Base-by-base conservation (phyloP, 1,284 basidiomycete species). In the Ceratobasidium sp. region DNA sequence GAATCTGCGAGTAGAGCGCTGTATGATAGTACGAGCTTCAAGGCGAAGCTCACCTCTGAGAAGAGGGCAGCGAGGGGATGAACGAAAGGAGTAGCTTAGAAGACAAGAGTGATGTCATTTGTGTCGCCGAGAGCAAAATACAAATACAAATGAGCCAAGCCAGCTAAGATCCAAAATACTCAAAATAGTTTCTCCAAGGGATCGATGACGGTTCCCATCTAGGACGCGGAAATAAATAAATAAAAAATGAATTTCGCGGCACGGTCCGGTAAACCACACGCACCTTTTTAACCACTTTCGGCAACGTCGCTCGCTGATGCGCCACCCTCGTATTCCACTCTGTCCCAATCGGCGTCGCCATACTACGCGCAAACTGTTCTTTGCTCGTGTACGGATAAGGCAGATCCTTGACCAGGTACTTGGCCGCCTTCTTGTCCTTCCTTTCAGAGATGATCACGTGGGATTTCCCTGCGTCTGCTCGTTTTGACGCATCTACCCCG, bases 391-490 rank as follows among this genome's bases (percentile, higher is more conserved):
- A 99, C 1, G 96, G 96, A 80, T 91, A 92, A 1, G 96, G 96
- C 60, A 99, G 81, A 79, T 97, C 94, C 79, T 92, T 92, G 71
- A 94, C 87, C 73, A 90, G 84, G 80, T 95, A 98, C 81, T 93
- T 92, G 12, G 88, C 83, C 0, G 93, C 94, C 80, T 98, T 98
- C 83, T 95, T 95, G 83, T 98, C 95, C 72, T 89, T 87, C 79
- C 91, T 92, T 81, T 99, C 95, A 1, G 92, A 93, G 78, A 99
- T 93, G 82, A 99, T 97, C 76, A 99, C 88, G 79, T 97, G 89
- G 8, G 87, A 84, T 79, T 94, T 92, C 66, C 84, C 84, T 74
- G 90, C 90, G 81, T 99, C 97, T 56, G 92, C 90, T 60, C 97
- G 91, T 63, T 88, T 82, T 4, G 83, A 83, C 0, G 92, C 89